A percentile compares a stretch with the other conserved stretches of the same genome.
These are phyloP conservation scores for Wickerhamomyces hampshirensis DNA, from an alignment of 805 yeast species.

Conservation along the genomic window DNA sequence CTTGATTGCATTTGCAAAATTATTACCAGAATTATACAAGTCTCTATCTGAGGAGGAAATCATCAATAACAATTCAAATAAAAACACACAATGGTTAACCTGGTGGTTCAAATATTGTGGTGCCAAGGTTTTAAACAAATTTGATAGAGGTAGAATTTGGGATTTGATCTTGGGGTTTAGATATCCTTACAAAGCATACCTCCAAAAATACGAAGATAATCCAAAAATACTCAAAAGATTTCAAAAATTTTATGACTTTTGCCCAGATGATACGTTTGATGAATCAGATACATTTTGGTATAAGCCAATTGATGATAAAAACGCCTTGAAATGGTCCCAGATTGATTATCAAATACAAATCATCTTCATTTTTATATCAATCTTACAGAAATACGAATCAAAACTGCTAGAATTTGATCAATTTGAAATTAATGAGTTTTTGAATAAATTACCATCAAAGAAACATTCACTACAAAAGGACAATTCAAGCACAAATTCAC, in stretches of 20 bases:
- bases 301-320: conserved; percentile 14
- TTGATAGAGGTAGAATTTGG: conserved; percentile 87
- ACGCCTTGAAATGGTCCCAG: conserved; percentile 46
- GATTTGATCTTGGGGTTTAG: conserved; percentile 82
- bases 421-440: conserved; percentile 77
- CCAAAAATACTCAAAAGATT: conserved; percentile 18
- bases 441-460: conserved; percentile 41
- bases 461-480: neutral
- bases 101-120: conserved; percentile 97
- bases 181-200: conserved; percentile 28
- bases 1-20: conserved; percentile 53
- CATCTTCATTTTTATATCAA: conserved; percentile 69
- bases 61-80: conserved; percentile 40
- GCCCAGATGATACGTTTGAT: conserved; percentile 1
- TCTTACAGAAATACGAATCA: conserved; percentile 74
- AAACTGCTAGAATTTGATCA: conserved; percentile 84
- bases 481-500: neutral
- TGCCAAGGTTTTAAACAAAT: conserved; percentile 74
- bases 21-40: conserved; percentile 70
- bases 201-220: conserved; percentile 7
- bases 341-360: conserved; percentile 75
- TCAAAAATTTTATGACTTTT: conserved; percentile 17
- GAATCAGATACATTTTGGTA: conserved; percentile 19
- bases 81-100: conserved; percentile 82
- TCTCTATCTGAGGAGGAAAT: conserved; percentile 80